Percentiles rank a stretch among this genome's conserved stretches.
These are phyloP conservation scores for Calendula officinalis DNA, from an alignment of 129 eudicot species.

Conservation along the genomic window DNA sequence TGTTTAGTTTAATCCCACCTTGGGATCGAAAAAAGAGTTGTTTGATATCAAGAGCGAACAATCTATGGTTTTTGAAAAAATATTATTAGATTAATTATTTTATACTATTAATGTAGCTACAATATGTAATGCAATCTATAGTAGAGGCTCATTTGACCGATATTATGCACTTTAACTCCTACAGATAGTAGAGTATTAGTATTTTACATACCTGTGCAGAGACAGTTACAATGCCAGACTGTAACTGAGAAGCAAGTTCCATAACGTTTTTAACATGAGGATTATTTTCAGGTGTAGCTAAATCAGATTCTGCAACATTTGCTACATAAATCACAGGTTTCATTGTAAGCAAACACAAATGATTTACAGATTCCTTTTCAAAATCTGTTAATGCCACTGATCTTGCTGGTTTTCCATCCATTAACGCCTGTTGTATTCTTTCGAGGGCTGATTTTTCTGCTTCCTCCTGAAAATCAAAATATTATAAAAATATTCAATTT, in stretches of 20 bases:
- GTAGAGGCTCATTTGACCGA: no score
- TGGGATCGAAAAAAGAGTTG: conserved; percentile 2
- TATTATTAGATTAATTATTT: not conserved
- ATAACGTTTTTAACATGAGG: conserved; percentile 79
- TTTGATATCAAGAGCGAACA: not conserved
- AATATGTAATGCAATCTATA: no score
- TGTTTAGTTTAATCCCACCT: no score
- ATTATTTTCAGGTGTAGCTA: conserved; percentile 75
- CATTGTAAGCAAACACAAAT: conserved; percentile 95
- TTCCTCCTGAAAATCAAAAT: conserved; percentile 68
- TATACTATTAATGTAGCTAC: not conserved
- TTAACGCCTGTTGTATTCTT: conserved; percentile 62
- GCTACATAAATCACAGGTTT: conserved; percentile 93
- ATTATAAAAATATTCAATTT: conserved; percentile 5
- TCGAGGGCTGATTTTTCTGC: conserved; percentile 87
- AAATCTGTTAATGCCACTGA: conserved; percentile 75
- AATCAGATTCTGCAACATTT: conserved; percentile 91
- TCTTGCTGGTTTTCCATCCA: conserved; percentile 96
- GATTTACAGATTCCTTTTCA: conserved; percentile 74
- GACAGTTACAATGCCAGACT: conserved; percentile 85
- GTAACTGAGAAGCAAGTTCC: conserved; percentile 76
- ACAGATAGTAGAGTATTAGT: not conserved
- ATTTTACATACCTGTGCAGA: conserved; percentile 81
- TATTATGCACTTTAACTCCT: conserved; percentile 7
- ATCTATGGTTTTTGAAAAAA: not conserved